Conservation (phyloP, 768 basidiomycete species). For the Clavulina sp. region DNA sequence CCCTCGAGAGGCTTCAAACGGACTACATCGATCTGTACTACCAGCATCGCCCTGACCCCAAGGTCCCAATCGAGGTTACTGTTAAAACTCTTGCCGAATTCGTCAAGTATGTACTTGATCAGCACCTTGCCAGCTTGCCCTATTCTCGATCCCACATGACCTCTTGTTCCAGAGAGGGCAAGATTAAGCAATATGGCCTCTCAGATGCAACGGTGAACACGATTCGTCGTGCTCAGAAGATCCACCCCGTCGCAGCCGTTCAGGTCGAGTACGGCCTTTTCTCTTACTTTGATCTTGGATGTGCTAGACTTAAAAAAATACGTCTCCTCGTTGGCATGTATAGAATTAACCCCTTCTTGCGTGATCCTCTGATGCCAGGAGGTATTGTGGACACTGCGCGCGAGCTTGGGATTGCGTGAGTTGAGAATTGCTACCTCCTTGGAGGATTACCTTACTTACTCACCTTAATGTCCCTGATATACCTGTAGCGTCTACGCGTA, state of each 20-base stretch:
- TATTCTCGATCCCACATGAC: background rate
- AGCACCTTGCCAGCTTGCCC: background rate
- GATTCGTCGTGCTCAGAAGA: constrained; percentile 9
- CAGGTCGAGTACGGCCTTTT: constrained; percentile 10
- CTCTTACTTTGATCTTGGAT: background rate
- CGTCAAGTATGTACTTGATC: constrained; percentile 2
- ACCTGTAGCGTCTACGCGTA: too few species aligned
- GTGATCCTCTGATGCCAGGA: constrained; percentile 3
- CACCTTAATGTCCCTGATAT: background rate
- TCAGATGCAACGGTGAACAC: constrained; percentile 23
- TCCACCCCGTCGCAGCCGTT: constrained; percentile 10
- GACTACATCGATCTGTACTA: constrained; percentile 12
- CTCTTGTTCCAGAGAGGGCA: constrained; percentile 23
- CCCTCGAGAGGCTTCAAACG: constrained; percentile 10
- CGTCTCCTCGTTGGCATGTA: constrained; percentile 13
- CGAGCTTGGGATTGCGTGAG: constrained; percentile 19
- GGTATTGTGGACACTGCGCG: constrained; percentile 14
- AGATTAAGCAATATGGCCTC: constrained; percentile 33
- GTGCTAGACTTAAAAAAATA: background rate
- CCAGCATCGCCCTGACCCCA: constrained; percentile 13
- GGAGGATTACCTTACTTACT: background rate
- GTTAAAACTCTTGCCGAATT: constrained; percentile 12
- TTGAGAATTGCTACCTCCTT: too few species aligned
- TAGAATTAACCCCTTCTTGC: constrained; percentile 10
- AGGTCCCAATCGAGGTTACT: constrained; percentile 14